Conservation (phyloP, 176 grass and related monocot species). For the Avena sativa region DNA sequence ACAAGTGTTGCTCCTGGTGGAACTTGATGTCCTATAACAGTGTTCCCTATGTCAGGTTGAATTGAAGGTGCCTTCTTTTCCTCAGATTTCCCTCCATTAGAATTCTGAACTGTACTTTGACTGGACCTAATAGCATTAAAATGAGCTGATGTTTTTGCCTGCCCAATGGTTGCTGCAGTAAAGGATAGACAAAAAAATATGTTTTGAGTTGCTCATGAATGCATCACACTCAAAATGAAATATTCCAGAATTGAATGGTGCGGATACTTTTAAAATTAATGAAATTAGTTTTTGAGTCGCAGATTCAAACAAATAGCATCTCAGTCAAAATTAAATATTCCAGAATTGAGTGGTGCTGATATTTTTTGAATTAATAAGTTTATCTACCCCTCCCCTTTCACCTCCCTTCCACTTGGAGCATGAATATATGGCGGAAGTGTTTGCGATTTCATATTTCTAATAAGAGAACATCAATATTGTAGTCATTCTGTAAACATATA, state of each 20-base stretch:
- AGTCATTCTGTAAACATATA: background rate
- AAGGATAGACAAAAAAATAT: constrained; percentile 31
- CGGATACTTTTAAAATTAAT: no score
- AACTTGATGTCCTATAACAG: constrained; percentile 56
- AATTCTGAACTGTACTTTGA: constrained; percentile 36
- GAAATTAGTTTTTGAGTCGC: no score
- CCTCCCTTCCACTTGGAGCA: no score
- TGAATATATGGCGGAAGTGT: no score
- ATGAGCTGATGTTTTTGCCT: constrained; percentile 48
- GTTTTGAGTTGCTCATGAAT: constrained; percentile 22
- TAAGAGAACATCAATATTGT: no score
- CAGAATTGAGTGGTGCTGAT: no score
- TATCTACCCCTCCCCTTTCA: no score
- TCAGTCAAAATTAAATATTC: no score
- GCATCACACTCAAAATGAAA: constrained; percentile 9
- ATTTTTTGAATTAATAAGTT: no score
- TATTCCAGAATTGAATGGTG: background rate
- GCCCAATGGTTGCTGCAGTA: constrained; percentile 41
- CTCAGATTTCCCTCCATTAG: constrained; percentile 40
- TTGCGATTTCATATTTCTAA: no score
- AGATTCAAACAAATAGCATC: no score
- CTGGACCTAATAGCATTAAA: constrained; percentile 36
- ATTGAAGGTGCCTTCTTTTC: constrained; percentile 39
- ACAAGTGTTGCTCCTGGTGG: constrained; percentile 36
- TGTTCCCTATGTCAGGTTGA: constrained; percentile 42